phyloP scores from a whole-genome alignment of 352 stramenopile genomes.

The Elongisporangium prolatum region DNA sequence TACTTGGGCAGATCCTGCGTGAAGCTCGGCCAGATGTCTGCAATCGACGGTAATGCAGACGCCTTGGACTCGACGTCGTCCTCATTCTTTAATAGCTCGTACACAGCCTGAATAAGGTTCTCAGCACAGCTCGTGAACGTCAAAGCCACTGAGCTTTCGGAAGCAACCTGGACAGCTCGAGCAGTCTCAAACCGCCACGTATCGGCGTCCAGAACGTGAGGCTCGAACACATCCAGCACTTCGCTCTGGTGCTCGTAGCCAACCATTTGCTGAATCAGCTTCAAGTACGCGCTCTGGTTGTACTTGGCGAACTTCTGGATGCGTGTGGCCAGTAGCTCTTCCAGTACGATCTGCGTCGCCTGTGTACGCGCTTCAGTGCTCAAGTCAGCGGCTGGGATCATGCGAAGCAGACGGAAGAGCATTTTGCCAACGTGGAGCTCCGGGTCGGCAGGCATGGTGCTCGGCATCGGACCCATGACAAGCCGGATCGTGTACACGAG shows the following conservation, averaged over 20 bases:
- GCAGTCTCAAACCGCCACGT: conserved; percentile 22
- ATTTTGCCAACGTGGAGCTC: conserved; percentile 50
- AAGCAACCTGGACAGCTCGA: conserved; percentile 14
- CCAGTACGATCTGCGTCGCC: conserved; percentile 22
- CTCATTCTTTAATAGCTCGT: conserved; percentile 5
- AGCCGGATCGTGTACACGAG: conserved; percentile 49
- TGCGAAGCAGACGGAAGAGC: conserved; percentile 47
- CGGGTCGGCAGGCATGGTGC: conserved; percentile 23
- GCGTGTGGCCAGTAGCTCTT: conserved; percentile 44
- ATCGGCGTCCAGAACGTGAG: conserved; percentile 28
- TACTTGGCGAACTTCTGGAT: conserved; percentile 56
- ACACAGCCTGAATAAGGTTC: conserved; percentile 30
- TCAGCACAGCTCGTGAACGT: conserved; percentile 23
- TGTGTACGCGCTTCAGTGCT: no score
- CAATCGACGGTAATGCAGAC: conserved; percentile 9
- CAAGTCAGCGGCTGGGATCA: no score
- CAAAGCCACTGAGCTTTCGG: conserved; percentile 15
- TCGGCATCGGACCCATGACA: conserved; percentile 23
- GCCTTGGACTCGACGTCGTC: not conserved
- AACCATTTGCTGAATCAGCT: conserved; percentile 41
- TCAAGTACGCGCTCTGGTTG: conserved; percentile 34
- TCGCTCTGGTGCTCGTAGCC: conserved; percentile 28
- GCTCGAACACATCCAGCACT: conserved; percentile 26
- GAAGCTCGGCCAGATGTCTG: conserved; percentile 48
- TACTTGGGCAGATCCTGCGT: conserved; percentile 44